Conservation (phyloP, 192 early-diverging fungal genomes). For the Phycomyces blakesleeanus region DNA sequence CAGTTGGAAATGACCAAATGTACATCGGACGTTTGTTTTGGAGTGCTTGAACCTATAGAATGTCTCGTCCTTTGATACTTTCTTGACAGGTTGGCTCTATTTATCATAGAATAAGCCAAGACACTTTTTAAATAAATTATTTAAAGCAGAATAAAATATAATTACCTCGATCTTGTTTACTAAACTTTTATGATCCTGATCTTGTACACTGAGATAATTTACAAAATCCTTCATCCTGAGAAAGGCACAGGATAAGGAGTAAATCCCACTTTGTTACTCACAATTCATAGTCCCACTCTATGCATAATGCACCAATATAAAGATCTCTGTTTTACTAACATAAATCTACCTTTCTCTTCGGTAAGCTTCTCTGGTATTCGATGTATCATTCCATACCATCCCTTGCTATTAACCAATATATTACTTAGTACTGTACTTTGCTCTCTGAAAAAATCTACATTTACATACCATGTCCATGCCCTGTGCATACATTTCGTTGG, state of each 20-base stretch:
- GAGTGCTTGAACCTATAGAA: slow-evolving; percentile 49
- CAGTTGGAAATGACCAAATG: slow-evolving; percentile 59
- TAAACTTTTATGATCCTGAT: slow-evolving; percentile 13
- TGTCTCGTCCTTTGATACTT: slow-evolving; percentile 23
- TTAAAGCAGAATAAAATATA: not conserved
- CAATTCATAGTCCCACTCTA: not conserved
- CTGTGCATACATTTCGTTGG: slow-evolving; percentile 21
- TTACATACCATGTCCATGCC: slow-evolving; percentile 37
- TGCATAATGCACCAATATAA: not conserved
- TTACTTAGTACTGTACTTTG: not conserved
- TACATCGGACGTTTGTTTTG: slow-evolving; percentile 43
- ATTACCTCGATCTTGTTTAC: slow-evolving; percentile 9
- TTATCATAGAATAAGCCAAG: too few species aligned
- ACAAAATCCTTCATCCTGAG: not conserved
- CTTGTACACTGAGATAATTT: slow-evolving; percentile 19
- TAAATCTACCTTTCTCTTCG: slow-evolving; percentile 33
- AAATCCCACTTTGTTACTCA: not conserved
- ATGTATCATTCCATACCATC: slow-evolving; percentile 28
- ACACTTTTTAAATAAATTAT: not conserved
- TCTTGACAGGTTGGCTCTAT: slow-evolving; percentile 25
- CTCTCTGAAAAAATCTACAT: not conserved
- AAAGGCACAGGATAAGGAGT: too few species aligned
- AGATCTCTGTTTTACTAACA: not conserved
- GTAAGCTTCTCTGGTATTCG: slow-evolving; percentile 32
- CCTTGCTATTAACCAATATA: slow-evolving; percentile 31